Percentiles rank a stretch among this genome's conserved stretches.
These are phyloP conservation scores for Neurospora sp. DNA, from an alignment of 495 filamentous ascomycete genomes.

Conservation along the genomic window DNA sequence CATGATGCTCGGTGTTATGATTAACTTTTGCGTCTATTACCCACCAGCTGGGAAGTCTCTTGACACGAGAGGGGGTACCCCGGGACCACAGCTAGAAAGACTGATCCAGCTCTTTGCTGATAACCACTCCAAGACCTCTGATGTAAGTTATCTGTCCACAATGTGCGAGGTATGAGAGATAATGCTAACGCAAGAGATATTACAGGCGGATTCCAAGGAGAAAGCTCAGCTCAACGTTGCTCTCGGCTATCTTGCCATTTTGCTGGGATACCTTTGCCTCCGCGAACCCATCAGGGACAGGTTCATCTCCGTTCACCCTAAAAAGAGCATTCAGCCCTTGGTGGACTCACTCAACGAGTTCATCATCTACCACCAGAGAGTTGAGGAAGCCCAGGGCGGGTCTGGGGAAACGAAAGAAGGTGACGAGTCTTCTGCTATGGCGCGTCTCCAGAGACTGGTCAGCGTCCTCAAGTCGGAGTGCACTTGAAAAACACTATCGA, in stretches of 20 bases:
- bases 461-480: constrained; percentile 12
- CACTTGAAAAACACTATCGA: not conserved
- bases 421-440: constrained; percentile 37
- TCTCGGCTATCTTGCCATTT: constrained; percentile 79
- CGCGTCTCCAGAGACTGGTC: constrained; percentile 47
- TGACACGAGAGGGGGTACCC: constrained; percentile 16
- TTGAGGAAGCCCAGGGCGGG: constrained; percentile 48
- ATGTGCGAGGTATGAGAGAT: constrained; percentile 37
- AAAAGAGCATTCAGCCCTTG: constrained; percentile 50
- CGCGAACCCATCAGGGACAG: constrained; percentile 38
- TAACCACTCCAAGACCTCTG: constrained; percentile 36
- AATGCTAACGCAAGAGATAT: constrained; percentile 5
- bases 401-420: constrained; percentile 37
- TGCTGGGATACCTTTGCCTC: constrained; percentile 72
- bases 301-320: constrained; percentile 44
- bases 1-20: constrained; percentile 71
- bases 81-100: constrained; percentile 30
- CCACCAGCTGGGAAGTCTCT: constrained; percentile 36
- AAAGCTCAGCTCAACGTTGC: constrained; percentile 81
- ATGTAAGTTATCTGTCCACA: constrained; percentile 34
- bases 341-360: constrained; percentile 83
- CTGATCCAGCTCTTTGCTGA: constrained; percentile 44
- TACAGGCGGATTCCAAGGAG: constrained; percentile 71
- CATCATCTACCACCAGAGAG: constrained; percentile 61
- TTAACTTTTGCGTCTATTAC: constrained; percentile 79